Evolutionary conservation across 768 basidiomycete species (phyloP).

Genomic region (Phylloporus sp.): DNA sequence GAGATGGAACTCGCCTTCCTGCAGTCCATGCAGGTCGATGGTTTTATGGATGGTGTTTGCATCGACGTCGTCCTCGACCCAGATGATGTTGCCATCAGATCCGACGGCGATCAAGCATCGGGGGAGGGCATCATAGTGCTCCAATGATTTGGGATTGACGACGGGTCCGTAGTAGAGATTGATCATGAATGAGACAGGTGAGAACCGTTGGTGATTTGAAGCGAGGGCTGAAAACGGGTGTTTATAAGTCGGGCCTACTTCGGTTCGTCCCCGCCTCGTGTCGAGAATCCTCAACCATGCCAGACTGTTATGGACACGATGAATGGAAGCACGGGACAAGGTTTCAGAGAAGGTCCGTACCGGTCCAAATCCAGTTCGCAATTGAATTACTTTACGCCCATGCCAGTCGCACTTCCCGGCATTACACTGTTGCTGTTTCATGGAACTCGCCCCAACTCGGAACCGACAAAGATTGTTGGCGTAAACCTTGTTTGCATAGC

Average conservation of each 20-base stretch:
- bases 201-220: neutral
- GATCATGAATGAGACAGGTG: constrained; percentile 1
- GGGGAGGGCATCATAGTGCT: constrained; percentile 42
- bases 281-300: neutral
- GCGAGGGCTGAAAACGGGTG: no score
- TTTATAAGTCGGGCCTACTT: constrained; percentile 5
- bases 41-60: constrained; percentile 45
- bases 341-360: no score
- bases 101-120: constrained; percentile 52
- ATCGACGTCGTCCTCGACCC: constrained; percentile 61
- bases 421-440: no score
- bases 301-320: no score
- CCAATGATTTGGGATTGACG: constrained; percentile 46
- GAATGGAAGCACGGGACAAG: no score
- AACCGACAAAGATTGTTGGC: no score
- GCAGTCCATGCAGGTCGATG: constrained; percentile 45
- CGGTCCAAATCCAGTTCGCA: no score
- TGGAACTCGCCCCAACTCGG: no score
- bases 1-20: constrained; percentile 30
- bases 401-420: no score
- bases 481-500: no score
- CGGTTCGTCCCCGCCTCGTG: neutral
- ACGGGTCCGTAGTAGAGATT: constrained; percentile 54
- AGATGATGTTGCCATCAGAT: constrained; percentile 53
- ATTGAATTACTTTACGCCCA: no score